These are phyloP conservation scores for Alternaria postmessia DNA, from an alignment of 2,329 filamentous ascomycete genomes.

Conservation along the genomic window DNA sequence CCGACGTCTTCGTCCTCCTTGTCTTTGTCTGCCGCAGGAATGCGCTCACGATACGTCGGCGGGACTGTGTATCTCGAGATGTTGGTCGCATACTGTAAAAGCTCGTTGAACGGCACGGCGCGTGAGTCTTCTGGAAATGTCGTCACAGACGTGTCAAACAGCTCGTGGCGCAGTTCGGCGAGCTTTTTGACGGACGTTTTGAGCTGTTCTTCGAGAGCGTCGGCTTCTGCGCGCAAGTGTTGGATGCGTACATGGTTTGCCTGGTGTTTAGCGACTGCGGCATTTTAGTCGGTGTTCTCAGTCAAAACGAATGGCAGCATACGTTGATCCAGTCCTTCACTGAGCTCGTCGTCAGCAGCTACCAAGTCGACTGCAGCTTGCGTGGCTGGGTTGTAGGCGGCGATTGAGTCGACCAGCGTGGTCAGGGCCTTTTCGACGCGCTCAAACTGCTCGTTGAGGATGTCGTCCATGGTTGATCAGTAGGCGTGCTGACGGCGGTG, in stretches of 20 bases:
- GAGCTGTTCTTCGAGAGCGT: conserved; percentile 74
- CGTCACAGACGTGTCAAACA: conserved; percentile 61
- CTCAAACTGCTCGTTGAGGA: conserved; percentile 55
- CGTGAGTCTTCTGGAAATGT: conserved; percentile 52
- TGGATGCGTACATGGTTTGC: conserved; percentile 75
- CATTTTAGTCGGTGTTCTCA: conserved; percentile 12
- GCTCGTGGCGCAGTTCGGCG: conserved; percentile 75
- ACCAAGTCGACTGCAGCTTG: conserved; percentile 73
- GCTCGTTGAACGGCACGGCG: conserved; percentile 72
- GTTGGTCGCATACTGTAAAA: conserved; percentile 78
- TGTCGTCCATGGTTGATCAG: conserved; percentile 49
- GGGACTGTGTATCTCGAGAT: conserved; percentile 84
- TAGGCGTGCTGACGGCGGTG: background rate
- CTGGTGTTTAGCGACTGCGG: conserved; percentile 76
- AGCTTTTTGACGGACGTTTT: conserved; percentile 74
- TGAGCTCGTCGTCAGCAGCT: conserved; percentile 73
- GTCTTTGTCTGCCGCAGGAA: conserved; percentile 30
- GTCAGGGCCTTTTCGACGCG: conserved; percentile 63
- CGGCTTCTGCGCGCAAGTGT: conserved; percentile 71
- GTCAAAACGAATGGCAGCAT: conserved; percentile 23
- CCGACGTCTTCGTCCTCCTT: conserved; percentile 29
- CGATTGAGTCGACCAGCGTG: conserved; percentile 78
- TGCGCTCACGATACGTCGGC: conserved; percentile 58
- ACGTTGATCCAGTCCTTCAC: conserved; percentile 71
- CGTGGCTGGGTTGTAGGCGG: conserved; percentile 80